Conservation (phyloP, 352 stramenopile species). For the Globisporangium yorkense region DNA sequence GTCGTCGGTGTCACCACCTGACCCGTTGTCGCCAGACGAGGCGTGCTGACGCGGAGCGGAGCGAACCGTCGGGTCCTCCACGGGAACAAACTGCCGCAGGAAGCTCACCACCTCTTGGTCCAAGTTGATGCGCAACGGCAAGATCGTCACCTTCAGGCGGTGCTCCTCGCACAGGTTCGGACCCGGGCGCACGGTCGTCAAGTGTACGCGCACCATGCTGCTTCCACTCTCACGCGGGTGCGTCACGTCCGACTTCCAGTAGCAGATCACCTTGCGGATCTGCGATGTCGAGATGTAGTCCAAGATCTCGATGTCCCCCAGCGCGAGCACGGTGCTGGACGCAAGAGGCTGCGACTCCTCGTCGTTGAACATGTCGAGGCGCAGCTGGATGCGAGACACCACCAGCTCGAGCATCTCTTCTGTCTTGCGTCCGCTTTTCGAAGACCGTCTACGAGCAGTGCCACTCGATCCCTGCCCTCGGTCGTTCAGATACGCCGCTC, state of each 20-base stretch:
- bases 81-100: slow-evolving; percentile 74
- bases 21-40: slow-evolving; percentile 8
- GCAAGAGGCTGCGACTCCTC: slow-evolving; percentile 62
- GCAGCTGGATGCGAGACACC: slow-evolving; percentile 75
- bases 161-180: slow-evolving; percentile 81
- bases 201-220: slow-evolving; percentile 72
- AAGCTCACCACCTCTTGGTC: slow-evolving; percentile 87
- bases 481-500: slow-evolving; percentile 28
- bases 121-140: slow-evolving; percentile 80
- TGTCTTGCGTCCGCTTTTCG: slow-evolving; percentile 79
- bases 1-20: slow-evolving; percentile 5
- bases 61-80: slow-evolving; percentile 25
- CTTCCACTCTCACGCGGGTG: slow-evolving; percentile 83
- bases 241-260: slow-evolving; percentile 83
- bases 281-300: slow-evolving; percentile 89
- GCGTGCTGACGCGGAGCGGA: slow-evolving; percentile 12
- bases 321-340: slow-evolving; percentile 64
- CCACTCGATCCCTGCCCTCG: slow-evolving; percentile 4
- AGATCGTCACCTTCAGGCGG: slow-evolving; percentile 62
- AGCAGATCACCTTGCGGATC: slow-evolving; percentile 88
- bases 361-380: slow-evolving; percentile 82
- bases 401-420: slow-evolving; percentile 87
- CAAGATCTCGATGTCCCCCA: slow-evolving; percentile 80
- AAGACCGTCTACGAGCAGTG: slow-evolving; percentile 18
- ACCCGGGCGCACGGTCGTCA: slow-evolving; percentile 74